Evolutionary conservation across 2,329 filamentous ascomycete species (phyloP).

Genomic region (Fusarium sp.): DNA sequence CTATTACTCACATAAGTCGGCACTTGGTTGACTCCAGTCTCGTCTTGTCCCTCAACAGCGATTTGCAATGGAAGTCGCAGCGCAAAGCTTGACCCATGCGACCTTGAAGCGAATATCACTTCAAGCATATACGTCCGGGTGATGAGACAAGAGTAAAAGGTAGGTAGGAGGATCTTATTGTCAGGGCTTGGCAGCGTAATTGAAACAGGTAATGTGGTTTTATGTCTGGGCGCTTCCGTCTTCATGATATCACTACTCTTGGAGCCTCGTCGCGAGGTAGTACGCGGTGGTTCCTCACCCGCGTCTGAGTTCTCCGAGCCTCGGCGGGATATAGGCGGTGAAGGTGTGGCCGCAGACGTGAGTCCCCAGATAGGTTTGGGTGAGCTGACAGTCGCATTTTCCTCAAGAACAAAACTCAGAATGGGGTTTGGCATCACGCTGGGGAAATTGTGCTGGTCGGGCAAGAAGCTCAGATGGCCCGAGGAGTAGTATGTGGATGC

Average conservation of each 20-base stretch:
- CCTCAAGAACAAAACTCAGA: constrained; percentile 30
- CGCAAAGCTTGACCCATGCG: constrained; percentile 11
- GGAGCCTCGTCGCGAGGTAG: not conserved
- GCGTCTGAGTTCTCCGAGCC: constrained; percentile 8
- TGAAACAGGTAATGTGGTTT: not conserved
- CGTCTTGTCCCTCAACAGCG: not conserved
- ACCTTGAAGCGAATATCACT: not conserved
- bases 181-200: constrained; percentile 22
- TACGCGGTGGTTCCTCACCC: not conserved
- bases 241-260: constrained; percentile 12
- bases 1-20: constrained; percentile 30
- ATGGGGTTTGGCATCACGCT: constrained; percentile 16
- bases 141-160: constrained; percentile 36
- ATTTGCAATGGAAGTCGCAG: constrained; percentile 33
- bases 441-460: constrained; percentile 34
- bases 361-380: not conserved
- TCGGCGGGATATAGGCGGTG: constrained; percentile 1
- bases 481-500: constrained; percentile 35
- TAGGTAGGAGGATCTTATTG: constrained; percentile 33
- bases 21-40: constrained; percentile 3
- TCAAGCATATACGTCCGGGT: constrained; percentile 28
- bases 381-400: not conserved
- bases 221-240: constrained; percentile 7
- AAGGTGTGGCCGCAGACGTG: not conserved
- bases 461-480: constrained; percentile 25